Percentiles rank a stretch among this genome's conserved stretches.
Conservation (phyloP, 2,329 filamentous ascomycete genomes). For the Alternaria novae-zelandiae region DNA sequence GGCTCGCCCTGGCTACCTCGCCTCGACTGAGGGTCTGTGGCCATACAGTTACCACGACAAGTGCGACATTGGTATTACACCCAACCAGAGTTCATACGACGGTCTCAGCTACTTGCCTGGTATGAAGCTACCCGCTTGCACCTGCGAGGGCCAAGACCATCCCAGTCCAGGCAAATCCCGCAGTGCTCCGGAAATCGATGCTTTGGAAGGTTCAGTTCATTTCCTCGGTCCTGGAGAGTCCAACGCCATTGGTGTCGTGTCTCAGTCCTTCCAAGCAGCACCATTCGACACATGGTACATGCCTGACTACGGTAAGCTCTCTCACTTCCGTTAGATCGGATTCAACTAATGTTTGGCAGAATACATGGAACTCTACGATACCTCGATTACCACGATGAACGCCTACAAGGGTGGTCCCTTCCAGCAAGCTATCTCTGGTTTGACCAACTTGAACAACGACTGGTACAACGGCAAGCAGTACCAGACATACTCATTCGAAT, state of each 20-base stretch:
- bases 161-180: constrained; percentile 69
- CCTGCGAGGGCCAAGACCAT: constrained; percentile 69
- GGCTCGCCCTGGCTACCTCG: constrained; percentile 70
- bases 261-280: constrained; percentile 71
- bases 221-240: constrained; percentile 58
- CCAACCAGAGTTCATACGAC: constrained; percentile 72
- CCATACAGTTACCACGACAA: constrained; percentile 74
- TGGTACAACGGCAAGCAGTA: constrained; percentile 64
- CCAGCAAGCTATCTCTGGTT: constrained; percentile 62
- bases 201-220: constrained; percentile 69
- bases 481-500: constrained; percentile 64
- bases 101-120: constrained; percentile 72
- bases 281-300: constrained; percentile 75
- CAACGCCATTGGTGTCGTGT: constrained; percentile 65
- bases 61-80: constrained; percentile 74
- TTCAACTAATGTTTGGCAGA: constrained; percentile 50
- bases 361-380: constrained; percentile 70
- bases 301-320: constrained; percentile 57
- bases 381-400: constrained; percentile 60
- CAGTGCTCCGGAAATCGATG: constrained; percentile 75
- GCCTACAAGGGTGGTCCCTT: constrained; percentile 61
- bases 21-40: constrained; percentile 76
- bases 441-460: constrained; percentile 62
- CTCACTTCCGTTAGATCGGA: not conserved
- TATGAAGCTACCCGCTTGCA: constrained; percentile 73